Evolutionary conservation across 768 basidiomycete genomes (phyloP).

Genomic region (Mycena olivaceomarginata): DNA sequence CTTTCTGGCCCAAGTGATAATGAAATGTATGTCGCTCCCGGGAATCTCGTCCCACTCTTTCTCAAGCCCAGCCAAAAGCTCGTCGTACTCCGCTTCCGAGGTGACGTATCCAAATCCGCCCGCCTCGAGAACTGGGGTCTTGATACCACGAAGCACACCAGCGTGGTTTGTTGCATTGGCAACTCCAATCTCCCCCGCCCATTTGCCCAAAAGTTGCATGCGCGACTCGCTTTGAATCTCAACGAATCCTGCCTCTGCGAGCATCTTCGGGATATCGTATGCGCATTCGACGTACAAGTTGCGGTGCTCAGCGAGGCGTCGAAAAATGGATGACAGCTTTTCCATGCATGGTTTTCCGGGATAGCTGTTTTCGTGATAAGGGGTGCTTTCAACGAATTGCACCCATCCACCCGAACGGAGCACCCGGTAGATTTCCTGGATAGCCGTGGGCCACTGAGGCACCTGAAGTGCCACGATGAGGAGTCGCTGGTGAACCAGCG

Average conservation of each 20-base stretch:
- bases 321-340: slow-evolving; percentile 26
- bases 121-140: slow-evolving; percentile 37
- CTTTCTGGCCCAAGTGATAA: slow-evolving; percentile 45
- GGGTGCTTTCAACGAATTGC: slow-evolving; percentile 37
- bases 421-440: slow-evolving; percentile 42
- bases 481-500: slow-evolving; percentile 39
- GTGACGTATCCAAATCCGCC: slow-evolving; percentile 36
- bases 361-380: slow-evolving; percentile 25
- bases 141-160: slow-evolving; percentile 34
- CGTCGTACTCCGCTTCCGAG: slow-evolving; percentile 41
- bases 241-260: slow-evolving; percentile 41
- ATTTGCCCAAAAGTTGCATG: slow-evolving; percentile 37
- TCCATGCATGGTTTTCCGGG: slow-evolving; percentile 36
- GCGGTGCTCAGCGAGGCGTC: slow-evolving; percentile 19
- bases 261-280: slow-evolving; percentile 38
- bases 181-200: slow-evolving; percentile 35
- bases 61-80: slow-evolving; percentile 35
- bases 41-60: slow-evolving; percentile 46
- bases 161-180: slow-evolving; percentile 19
- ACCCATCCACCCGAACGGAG: slow-evolving; percentile 43
- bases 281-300: slow-evolving; percentile 37
- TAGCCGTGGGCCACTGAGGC: slow-evolving; percentile 32
- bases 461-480: slow-evolving; percentile 33
- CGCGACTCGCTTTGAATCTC: slow-evolving; percentile 39
- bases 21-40: slow-evolving; percentile 38